Base-by-base conservation (phyloP, 2,329 filamentous ascomycete species). In the Dryadomyces sulphureus region DNA sequence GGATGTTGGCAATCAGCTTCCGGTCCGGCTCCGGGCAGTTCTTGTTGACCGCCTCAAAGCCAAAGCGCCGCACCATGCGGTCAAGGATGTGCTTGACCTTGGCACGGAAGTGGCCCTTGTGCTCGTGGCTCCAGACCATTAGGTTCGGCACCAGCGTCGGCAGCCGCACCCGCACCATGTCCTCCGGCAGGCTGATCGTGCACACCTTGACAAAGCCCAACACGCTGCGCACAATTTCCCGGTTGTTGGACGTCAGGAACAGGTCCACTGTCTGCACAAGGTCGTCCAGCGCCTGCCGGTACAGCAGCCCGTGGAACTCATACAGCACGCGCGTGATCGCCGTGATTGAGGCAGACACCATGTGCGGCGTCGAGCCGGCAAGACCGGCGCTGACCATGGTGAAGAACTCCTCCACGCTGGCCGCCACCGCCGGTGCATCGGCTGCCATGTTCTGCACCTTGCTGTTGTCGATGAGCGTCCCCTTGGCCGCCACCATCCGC, bases 21-120 rank as follows among this genome's bases (percentile, higher is more conserved):
- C 79, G 79, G 64, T 95, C 90, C 20, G 77, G 77, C 56, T 93
- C 85, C 3, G 89, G 90, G 48, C 85, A 89, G 60, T 84, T 72
- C 53, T 77, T 76, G 63, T 92, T 85, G 12, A 98, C 76, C 25
- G 77, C 64, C 2, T 90, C 82, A 40, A 84, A 83, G 41, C 92
- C 89, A 58, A 95, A 96, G 47, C 90, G 79, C 41, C 90, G 79
- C 20, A 96, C 83, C 74, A 95, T 87, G 45, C 92, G 79, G 66
- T 98, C 92, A 16, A 98, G 68, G 52, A 98, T 96, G 59, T 95
- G 89, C 77, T 95, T 96, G 54, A 98, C 89, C 69, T 96, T 98
- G 43, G 85, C 81, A 57, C 90, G 87, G 68, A 98, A 92, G 60
- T 94, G 88, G 12, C 88, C 88, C 68, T 96, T 96, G 70, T 98